Percentiles rank a stretch among this genome's conserved stretches.
Evolutionary conservation across 495 filamentous ascomycete species (phyloP).

Genomic region (Penicillium psychrofluorescens): DNA sequence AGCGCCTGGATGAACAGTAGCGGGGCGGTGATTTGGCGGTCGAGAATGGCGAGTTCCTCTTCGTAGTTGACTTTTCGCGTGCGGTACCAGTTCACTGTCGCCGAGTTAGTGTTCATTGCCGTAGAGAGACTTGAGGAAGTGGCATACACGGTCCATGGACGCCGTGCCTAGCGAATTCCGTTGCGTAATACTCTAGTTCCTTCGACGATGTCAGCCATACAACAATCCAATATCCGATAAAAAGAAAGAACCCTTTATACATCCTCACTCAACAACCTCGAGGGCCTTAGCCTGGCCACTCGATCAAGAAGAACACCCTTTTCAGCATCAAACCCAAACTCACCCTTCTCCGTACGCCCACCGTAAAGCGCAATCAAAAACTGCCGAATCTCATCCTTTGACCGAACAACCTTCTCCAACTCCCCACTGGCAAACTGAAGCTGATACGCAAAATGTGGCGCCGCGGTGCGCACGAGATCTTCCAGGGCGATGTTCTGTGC

Average conservation of each 20-base stretch:
- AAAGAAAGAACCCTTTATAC: slow-evolving; percentile 23
- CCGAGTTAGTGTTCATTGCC: not conserved
- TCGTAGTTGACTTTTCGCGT: slow-evolving; percentile 62
- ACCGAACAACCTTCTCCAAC: slow-evolving; percentile 51
- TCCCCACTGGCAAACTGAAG: slow-evolving; percentile 62
- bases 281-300: slow-evolving; percentile 39
- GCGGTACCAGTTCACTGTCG: slow-evolving; percentile 73
- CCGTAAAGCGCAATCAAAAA: slow-evolving; percentile 68
- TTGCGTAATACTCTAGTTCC: slow-evolving; percentile 71
- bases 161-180: slow-evolving; percentile 62
- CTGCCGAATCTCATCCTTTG: slow-evolving; percentile 51
- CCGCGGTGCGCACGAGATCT: slow-evolving; percentile 42
- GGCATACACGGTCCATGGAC: slow-evolving; percentile 64
- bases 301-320: slow-evolving; percentile 51
- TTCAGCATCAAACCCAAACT: slow-evolving; percentile 43
- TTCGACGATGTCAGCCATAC: slow-evolving; percentile 8
- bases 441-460: slow-evolving; percentile 81
- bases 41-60: slow-evolving; percentile 56
- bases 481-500: slow-evolving; percentile 43
- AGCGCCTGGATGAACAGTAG: slow-evolving; percentile 66
- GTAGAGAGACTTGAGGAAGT: too few relatives aligned
- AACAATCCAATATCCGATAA: slow-evolving; percentile 2
- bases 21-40: slow-evolving; percentile 54
- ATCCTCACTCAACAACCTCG: slow-evolving; percentile 52
- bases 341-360: slow-evolving; percentile 46